Evolutionary conservation across 2,329 filamentous ascomycete genomes (phyloP), one percentile per base, ranked within the genome.

Genomic region (Fusarium sp.): DNA sequence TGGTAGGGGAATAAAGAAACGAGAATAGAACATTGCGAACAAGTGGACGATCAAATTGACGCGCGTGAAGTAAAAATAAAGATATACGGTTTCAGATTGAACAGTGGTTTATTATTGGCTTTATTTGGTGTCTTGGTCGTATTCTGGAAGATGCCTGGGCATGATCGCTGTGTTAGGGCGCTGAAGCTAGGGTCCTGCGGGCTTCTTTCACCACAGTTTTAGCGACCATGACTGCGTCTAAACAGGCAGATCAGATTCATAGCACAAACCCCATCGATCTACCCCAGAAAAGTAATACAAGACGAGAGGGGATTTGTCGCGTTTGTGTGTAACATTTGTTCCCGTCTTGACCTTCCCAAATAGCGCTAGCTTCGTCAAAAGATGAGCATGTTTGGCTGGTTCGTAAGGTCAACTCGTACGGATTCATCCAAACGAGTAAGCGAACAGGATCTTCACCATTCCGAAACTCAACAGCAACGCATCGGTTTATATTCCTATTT

Each of bases 21-120:
- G 11, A 67, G 49, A 52, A 67, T 51, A 67, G 49, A 62, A 47
- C 29, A 57, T 57, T 62, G 46, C n/a, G 54, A 54, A 53, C 29
- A 59, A 55, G 43, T 16, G 34, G 18, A 38, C 18, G 34, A n/a
- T 38, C n/a, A 65, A 41, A 3, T 30, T 30, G 11, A 18, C 62
- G 62, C 56, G 43, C 40, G 9, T 41, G 24, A 45, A 12, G 9
- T 9, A 25, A 5, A n/a, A 3, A 30, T 32, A 66, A 66, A 62
- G 66, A 43, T 56, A 46, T 40, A 29, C 30, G 10, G 13, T 52
- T n/a, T 9, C n/a, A 4, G 27, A 12, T 20, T 4, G 8, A 62
- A 30, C 3, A 16, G 20, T 22, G 22, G 22, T 22, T 22, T 22
- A 22, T 22, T 24, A 5, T 29, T 56, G 16, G 13, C 10, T n/a